Evolutionary conservation across 2,329 filamentous ascomycete genomes (phyloP).

Genomic region (Alternaria ventricosa): DNA sequence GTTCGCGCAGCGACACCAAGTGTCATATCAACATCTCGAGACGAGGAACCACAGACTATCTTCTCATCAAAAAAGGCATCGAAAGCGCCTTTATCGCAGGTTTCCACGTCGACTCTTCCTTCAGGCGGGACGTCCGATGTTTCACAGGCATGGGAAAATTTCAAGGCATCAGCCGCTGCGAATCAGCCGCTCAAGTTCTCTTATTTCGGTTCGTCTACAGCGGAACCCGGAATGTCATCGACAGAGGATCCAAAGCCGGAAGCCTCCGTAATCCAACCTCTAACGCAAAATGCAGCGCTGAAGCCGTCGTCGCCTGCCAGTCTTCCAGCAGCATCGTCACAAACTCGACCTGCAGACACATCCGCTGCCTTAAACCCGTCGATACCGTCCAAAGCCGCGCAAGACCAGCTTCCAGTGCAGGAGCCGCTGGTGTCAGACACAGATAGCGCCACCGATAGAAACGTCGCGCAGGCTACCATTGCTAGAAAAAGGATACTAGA

Average conservation of each 20-base stretch:
- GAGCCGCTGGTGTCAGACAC: neutral
- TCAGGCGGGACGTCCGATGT: neutral
- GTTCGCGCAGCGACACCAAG: too few relatives aligned
- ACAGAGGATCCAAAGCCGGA: neutral
- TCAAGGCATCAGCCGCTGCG: neutral
- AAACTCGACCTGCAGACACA: neutral
- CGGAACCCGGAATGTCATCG: neutral
- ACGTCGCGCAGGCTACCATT: neutral
- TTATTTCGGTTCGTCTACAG: neutral
- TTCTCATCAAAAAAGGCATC: neutral
- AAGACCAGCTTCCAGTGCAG: neutral
- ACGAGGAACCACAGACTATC: too few relatives aligned
- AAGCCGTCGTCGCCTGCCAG: neutral
- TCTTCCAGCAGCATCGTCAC: neutral
- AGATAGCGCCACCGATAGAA: neutral
- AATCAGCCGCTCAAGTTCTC: neutral
- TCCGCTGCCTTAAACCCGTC: neutral
- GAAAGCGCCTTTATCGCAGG: neutral
- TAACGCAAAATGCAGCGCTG: neutral
- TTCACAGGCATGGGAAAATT: neutral
- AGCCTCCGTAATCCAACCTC: neutral
- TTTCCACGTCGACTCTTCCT: neutral
- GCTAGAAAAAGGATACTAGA: neutral
- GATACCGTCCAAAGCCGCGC: neutral
- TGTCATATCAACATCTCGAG: too few relatives aligned